Conservation (phyloP, 768 basidiomycete species). For the Boletus sp. region DNA sequence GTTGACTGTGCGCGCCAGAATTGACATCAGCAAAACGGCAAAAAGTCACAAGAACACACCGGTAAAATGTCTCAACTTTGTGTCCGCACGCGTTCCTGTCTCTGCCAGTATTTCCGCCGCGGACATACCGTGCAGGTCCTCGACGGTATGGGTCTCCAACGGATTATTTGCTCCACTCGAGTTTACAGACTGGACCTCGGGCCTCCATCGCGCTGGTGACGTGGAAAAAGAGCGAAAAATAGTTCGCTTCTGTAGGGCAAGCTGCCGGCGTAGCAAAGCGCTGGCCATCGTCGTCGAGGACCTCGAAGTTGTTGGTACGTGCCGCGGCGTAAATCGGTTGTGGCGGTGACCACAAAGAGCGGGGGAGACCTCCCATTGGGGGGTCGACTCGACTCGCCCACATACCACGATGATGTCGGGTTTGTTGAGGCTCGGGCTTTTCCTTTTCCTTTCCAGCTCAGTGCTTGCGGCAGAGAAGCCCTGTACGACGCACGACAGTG, state of each 20-base stretch:
- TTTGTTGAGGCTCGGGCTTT: not conserved
- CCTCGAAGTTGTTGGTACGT: not conserved
- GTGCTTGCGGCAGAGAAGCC: conserved; percentile 45
- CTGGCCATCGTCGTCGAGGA: conserved; percentile 55
- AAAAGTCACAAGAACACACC: conserved; percentile 46
- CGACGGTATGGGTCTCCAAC: conserved; percentile 72
- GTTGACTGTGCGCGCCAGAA: conserved; percentile 61
- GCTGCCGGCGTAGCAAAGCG: conserved; percentile 60
- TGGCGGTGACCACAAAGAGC: conserved; percentile 14
- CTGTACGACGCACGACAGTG: conserved; percentile 54
- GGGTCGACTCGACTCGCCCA: conserved; percentile 22
- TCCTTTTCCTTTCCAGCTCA: conserved; percentile 1
- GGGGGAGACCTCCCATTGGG: conserved; percentile 17
- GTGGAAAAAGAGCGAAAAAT: conserved; percentile 27
- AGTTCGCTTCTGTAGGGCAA: conserved; percentile 36
- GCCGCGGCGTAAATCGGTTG: conserved; percentile 28
- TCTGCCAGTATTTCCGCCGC: conserved; percentile 81
- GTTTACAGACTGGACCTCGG: conserved; percentile 28
- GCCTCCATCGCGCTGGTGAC: conserved; percentile 21
- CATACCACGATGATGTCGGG: conserved; percentile 7
- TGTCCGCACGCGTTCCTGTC: conserved; percentile 64
- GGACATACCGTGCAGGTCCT: conserved; percentile 79
- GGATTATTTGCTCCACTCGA: conserved; percentile 41
- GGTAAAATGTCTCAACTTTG: conserved; percentile 91
- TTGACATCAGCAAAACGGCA: conserved; percentile 5